A percentile compares a stretch with the other conserved stretches of the same genome.
These are phyloP conservation scores for Cucurbita maxima DNA, from an alignment of 306 rosid genomes.

Conservation along the genomic window DNA sequence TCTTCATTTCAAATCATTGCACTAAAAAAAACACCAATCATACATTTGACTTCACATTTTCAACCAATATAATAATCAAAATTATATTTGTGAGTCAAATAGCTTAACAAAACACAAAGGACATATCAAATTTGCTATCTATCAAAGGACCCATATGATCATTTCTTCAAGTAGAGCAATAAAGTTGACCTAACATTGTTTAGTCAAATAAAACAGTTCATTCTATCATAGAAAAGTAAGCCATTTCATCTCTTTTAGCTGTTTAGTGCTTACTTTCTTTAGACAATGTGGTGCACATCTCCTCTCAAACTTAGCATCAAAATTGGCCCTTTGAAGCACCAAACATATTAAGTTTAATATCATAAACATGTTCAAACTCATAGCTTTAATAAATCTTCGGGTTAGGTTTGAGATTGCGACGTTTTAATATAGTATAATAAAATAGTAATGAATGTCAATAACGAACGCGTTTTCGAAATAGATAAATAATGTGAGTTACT, in stretches of 20 bases:
- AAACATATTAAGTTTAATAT: neutral
- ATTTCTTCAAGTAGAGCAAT: neutral
- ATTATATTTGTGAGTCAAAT: neutral
- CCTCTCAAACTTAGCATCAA: neutral
- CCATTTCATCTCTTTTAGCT: too few species aligned
- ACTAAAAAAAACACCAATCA: neutral
- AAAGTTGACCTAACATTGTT: neutral
- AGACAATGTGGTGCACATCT: neutral
- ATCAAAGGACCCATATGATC: neutral
- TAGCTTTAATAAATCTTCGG: neutral
- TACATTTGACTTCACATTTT: neutral
- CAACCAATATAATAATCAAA: neutral
- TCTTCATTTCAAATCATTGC: neutral
- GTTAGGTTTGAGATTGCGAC: neutral
- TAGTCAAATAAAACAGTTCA: constrained; percentile 1
- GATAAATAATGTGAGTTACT: too few species aligned
- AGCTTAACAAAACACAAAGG: neutral
- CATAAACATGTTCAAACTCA: neutral
- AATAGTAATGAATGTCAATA: too few species aligned
- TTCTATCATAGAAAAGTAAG: neutral
- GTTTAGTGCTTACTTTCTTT: neutral
- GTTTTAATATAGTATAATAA: too few species aligned
- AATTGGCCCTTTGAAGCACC: neutral
- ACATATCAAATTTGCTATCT: neutral
- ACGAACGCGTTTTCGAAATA: too few species aligned